phyloP scores from a whole-genome alignment of 257 asterid species.

The Linaria vulgaris region DNA sequence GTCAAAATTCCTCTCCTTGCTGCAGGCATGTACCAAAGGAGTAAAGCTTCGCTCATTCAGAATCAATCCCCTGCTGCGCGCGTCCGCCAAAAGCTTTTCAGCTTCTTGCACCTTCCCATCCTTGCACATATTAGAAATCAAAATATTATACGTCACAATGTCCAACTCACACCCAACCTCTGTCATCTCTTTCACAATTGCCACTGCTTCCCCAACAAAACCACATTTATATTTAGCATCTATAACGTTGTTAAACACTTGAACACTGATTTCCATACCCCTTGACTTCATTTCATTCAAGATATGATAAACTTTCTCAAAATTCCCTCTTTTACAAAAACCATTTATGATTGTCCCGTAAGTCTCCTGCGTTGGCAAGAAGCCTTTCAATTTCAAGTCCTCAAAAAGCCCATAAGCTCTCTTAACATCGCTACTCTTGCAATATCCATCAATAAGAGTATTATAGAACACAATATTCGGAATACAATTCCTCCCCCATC shows the following conservation, averaged over 20 bases:
- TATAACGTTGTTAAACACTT: conserved; percentile 57
- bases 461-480: conserved; percentile 80
- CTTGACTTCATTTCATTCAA: conserved; percentile 63
- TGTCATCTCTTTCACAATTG: conserved; percentile 48
- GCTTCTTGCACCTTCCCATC: conserved; percentile 71
- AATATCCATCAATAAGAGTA: conserved; percentile 77
- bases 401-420: conserved; percentile 52
- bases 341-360: conserved; percentile 78
- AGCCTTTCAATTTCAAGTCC: conserved; percentile 72
- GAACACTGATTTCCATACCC: conserved; percentile 49
- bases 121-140: conserved; percentile 63
- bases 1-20: conserved; percentile 65
- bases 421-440: conserved; percentile 62
- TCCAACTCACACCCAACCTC: conserved; percentile 56
- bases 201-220: conserved; percentile 47
- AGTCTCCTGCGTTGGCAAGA: conserved; percentile 71
- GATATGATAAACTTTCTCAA: conserved; percentile 54
- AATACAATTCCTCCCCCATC: conserved; percentile 81
- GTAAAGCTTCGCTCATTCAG: conserved; percentile 71
- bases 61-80: conserved; percentile 38
- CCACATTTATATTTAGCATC: conserved; percentile 63
- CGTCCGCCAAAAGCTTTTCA: conserved; percentile 58
- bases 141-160: conserved; percentile 68
- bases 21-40: conserved; percentile 63
- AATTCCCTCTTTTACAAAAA: conserved; percentile 63